Evolutionary conservation across 164 flowering plant species (phyloP), one percentile per base, ranked within the genome.

Genomic region (Annona cherimola): DNA sequence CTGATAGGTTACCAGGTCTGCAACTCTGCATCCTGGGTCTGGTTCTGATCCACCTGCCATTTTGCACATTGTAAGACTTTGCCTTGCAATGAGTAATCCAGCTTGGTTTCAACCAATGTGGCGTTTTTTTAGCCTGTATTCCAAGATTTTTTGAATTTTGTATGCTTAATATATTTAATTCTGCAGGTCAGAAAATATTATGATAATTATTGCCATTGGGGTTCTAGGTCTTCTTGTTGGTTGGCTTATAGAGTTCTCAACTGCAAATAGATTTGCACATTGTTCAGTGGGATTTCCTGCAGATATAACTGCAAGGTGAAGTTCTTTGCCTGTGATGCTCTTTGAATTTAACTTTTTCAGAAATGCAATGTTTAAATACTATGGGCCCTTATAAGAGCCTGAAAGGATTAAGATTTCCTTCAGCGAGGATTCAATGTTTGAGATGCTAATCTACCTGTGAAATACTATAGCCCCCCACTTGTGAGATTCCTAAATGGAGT

Each of bases 161-260:
- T 18, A 5, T 26, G 35, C 35, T 26, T 26, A 26, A 26, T 68
- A 55, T 72, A 54, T 54, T 54, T 3, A 45, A 55, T 18, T 50
- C 42, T 83, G 74, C 92, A 94, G 99, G 85, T 80, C 99, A 0
- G 68, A 84, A 26, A 94, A 94, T 78, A 82, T 92, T 67, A 67
- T 79, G 73, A 78, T 90, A 80, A 95, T 92, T 46, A 69, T 92
- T 39, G 83, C 84, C 35, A 86, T 94, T 79, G 97, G 99, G 42
- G 69, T 82, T 75, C 20, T 73, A 4, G 97, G 87, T 73, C 97
- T 92, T 66, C 79, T 94, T 50, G 39, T 91, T 67, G 97, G 96
- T 71, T 92, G 81, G 88, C 14, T 88, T 71, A 75, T 91, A 16
- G 99, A 94, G 84, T 74, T 86, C 67, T 78, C 79, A 5, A 74